These are phyloP conservation scores for Actinomortierella wolfii DNA, from an alignment of 371 early-diverging fungal species.

Conservation along the genomic window DNA sequence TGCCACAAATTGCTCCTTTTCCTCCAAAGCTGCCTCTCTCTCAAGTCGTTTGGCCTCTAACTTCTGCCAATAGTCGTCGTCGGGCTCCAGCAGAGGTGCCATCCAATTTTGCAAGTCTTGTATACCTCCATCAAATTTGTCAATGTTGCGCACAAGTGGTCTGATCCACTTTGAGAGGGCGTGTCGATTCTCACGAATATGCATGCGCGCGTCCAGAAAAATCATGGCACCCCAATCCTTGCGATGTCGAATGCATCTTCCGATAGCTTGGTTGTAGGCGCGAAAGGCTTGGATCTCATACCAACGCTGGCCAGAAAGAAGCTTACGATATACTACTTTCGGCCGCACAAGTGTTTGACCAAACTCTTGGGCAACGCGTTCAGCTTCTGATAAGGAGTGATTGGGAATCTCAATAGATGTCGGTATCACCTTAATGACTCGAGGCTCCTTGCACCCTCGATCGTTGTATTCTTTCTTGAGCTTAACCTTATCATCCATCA, in stretches of 20 bases:
- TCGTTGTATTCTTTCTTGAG: conserved; percentile 69
- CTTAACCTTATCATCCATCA: conserved; percentile 65
- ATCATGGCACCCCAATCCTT: conserved; percentile 76
- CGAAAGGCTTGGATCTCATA: conserved; percentile 88
- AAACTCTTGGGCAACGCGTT: background rate
- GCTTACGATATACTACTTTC: background rate
- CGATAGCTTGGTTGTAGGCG: conserved; percentile 96
- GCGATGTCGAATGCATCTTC: conserved; percentile 92
- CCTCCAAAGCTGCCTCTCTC: background rate
- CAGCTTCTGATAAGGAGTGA: conserved; percentile 1
- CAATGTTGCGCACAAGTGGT: conserved; percentile 29
- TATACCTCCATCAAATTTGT: conserved; percentile 50
- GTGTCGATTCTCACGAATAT: conserved; percentile 32
- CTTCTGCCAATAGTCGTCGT: too few species aligned
- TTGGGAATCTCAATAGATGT: background rate
- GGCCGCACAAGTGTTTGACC: background rate
- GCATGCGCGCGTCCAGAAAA: conserved; percentile 64
- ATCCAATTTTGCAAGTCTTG: conserved; percentile 40
- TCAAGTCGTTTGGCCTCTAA: background rate
- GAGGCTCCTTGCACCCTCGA: background rate
- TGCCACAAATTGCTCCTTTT: background rate
- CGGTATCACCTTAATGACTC: background rate
- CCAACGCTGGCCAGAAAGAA: conserved; percentile 70
- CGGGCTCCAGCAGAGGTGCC: conserved; percentile 1
- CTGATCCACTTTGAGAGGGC: conserved; percentile 80